phyloP scores from a whole-genome alignment of 108 stramenopile species.

The Cyclotella atomus region DNA sequence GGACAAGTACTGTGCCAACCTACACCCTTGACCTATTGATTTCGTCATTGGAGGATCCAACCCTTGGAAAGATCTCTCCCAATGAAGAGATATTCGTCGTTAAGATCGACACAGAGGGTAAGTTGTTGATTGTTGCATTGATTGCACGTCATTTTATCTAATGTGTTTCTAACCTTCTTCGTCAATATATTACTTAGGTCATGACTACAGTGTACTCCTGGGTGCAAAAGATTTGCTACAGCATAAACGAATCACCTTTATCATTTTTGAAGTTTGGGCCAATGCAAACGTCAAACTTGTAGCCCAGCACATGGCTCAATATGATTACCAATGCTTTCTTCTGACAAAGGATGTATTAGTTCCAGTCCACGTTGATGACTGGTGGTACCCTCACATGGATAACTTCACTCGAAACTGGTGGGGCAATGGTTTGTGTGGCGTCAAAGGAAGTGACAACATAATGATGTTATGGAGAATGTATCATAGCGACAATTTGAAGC shows the following conservation, averaged over 20 bases:
- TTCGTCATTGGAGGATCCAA: not conserved
- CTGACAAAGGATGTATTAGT: slow-evolving; percentile 4
- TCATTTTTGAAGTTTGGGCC: slow-evolving; percentile 10
- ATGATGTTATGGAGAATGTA: slow-evolving; percentile 8
- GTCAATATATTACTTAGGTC: not conserved
- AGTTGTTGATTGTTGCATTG: too few species aligned
- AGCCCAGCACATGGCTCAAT: slow-evolving; percentile 13
- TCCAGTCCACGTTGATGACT: slow-evolving; percentile 12
- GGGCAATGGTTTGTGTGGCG: slow-evolving; percentile 22
- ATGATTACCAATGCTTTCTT: slow-evolving; percentile 15
- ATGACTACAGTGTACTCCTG: slow-evolving; percentile 3
- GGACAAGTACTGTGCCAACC: not conserved
- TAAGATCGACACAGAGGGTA: slow-evolving; percentile 22
- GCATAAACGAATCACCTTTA: slow-evolving; percentile 7
- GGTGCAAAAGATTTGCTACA: slow-evolving; percentile 6
- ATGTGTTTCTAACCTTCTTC: not conserved
- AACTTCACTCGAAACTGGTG: slow-evolving; percentile 12
- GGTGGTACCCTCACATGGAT: slow-evolving; percentile 16
- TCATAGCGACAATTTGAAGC: slow-evolving; percentile 12
- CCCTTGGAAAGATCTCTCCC: not conserved
- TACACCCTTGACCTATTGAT: slow-evolving; percentile 11
- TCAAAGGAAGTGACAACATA: not conserved
- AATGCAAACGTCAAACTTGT: not conserved
- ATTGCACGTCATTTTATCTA: too few species aligned
- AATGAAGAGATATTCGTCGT: slow-evolving; percentile 13